Conservation (phyloP, 352 stramenopile genomes). For the Pythium chondricola region DNA sequence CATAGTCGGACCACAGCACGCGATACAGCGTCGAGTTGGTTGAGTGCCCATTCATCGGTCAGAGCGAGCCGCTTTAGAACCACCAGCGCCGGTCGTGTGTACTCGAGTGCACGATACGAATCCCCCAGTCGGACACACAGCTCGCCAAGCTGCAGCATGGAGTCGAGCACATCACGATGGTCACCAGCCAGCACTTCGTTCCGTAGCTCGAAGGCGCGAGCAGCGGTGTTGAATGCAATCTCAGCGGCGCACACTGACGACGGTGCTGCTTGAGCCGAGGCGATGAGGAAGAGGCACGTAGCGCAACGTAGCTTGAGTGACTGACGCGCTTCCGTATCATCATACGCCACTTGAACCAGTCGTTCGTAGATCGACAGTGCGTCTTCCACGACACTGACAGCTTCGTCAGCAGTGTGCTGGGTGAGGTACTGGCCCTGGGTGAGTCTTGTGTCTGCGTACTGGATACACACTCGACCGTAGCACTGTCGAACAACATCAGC, state of each 20-base stretch:
- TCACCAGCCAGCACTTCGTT: conserved; percentile 22
- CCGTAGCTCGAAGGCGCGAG: conserved; percentile 30
- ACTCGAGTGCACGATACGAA: conserved; percentile 47
- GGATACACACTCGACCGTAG: conserved; percentile 37
- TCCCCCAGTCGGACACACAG: conserved; percentile 38
- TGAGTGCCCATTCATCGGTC: conserved; percentile 14
- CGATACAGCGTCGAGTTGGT: conserved; percentile 32
- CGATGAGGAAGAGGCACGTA: conserved; percentile 35
- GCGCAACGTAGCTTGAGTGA: conserved; percentile 20
- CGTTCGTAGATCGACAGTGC: conserved; percentile 45
- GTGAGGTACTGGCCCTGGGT: conserved; percentile 36
- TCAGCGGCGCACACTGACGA: conserved; percentile 20
- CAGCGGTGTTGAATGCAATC: conserved; percentile 33
- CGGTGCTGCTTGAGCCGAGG: conserved; percentile 14
- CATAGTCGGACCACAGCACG: conserved; percentile 35
- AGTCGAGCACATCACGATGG: conserved; percentile 31
- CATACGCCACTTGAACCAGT: conserved; percentile 15
- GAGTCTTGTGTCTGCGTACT: conserved; percentile 41
- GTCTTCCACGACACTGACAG: conserved; percentile 46
- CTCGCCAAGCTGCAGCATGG: conserved; percentile 37
- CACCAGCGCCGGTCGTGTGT: conserved; percentile 30
- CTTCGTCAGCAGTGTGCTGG: conserved; percentile 21
- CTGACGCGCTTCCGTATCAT: not conserved
- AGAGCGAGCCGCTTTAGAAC: conserved; percentile 21
- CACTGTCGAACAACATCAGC: conserved; percentile 17